These are phyloP conservation scores for Talaromyces sp. DNA, from an alignment of 2,329 filamentous ascomycete species.

Conservation along the genomic window DNA sequence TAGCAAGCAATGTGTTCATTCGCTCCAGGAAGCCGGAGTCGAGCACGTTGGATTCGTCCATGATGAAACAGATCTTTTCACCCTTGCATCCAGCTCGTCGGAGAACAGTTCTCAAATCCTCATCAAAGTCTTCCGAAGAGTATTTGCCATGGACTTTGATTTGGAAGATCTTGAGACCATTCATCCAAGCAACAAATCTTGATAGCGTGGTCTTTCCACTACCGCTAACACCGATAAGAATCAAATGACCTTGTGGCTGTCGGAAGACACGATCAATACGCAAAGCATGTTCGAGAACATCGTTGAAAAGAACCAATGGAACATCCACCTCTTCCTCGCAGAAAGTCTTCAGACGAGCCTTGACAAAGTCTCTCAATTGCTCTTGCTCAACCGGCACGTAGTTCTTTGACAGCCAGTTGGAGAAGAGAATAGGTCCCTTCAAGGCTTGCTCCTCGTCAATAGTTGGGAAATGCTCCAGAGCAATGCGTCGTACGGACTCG, in stretches of 20 bases:
- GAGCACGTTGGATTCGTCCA: slow-evolving; percentile 98
- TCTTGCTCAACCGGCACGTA: slow-evolving; percentile 96
- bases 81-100: slow-evolving; percentile 94
- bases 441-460: slow-evolving; percentile 88
- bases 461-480: slow-evolving; percentile 89
- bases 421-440: slow-evolving; percentile 92
- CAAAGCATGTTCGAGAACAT: slow-evolving; percentile 95
- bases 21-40: slow-evolving; percentile 98
- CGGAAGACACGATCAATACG: slow-evolving; percentile 98
- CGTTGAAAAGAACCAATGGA: slow-evolving; percentile 97
- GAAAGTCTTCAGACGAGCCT: slow-evolving; percentile 94
- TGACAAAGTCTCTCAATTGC: slow-evolving; percentile 93
- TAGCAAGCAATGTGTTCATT: slow-evolving; percentile 98
- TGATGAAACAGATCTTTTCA: slow-evolving; percentile 99
- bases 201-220: slow-evolving; percentile 98
- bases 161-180: slow-evolving; percentile 96
- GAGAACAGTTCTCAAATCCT: slow-evolving; percentile 90
- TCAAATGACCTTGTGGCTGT: slow-evolving; percentile 96
- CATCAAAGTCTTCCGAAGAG: slow-evolving; percentile 96
- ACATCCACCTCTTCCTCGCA: slow-evolving; percentile 99
- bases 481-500: slow-evolving; percentile 80
- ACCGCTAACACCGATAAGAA: slow-evolving; percentile 96
- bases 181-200: slow-evolving; percentile 99
- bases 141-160: slow-evolving; percentile 99
- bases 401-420: slow-evolving; percentile 98